A percentile compares a stretch with the other conserved stretches of the same genome.
These are phyloP conservation scores for Pythium brachiatum DNA, from an alignment of 352 stramenopile species.

Conservation along the genomic window DNA sequence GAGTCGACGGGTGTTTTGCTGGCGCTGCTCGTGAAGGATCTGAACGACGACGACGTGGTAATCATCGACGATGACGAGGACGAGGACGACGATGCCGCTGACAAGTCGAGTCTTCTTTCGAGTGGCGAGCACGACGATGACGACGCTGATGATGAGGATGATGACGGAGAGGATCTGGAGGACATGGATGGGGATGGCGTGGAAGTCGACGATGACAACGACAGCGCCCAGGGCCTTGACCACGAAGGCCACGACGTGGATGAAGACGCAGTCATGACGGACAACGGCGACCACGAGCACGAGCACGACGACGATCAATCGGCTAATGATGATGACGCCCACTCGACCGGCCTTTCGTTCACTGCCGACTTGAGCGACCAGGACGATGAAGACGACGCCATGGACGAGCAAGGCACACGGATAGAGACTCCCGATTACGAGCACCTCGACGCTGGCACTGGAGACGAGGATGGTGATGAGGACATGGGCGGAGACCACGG, in stretches of 20 bases:
- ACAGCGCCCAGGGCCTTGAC: slow-evolving; percentile 2
- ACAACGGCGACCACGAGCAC: slow-evolving; percentile 1
- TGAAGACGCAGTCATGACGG: slow-evolving; percentile 23
- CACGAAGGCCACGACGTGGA: slow-evolving; percentile 10
- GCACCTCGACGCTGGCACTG: slow-evolving; percentile 6
- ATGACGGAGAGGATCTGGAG: slow-evolving; percentile 3
- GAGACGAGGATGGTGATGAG: slow-evolving; percentile 32
- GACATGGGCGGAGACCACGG: slow-evolving; percentile 15
- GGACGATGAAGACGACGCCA: slow-evolving; percentile 4
- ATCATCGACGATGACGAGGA: slow-evolving; percentile 59
- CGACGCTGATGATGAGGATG: slow-evolving; percentile 28
- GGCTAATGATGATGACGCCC: slow-evolving; percentile 9
- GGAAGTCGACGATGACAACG: slow-evolving; percentile 36
- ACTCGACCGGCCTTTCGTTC: slow-evolving; percentile 17
- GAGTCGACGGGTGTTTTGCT: slow-evolving; percentile 41
- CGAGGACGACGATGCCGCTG: slow-evolving; percentile 26
- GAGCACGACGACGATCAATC: slow-evolving; percentile 13
- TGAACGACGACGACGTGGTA: slow-evolving; percentile 46
- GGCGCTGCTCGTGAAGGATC: slow-evolving; percentile 47
- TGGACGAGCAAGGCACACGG: slow-evolving; percentile 14
- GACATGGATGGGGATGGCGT: slow-evolving; percentile 33
- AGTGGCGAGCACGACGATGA: slow-evolving; percentile 30
- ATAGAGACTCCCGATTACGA: slow-evolving; percentile 21
- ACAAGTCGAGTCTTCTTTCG: slow-evolving; percentile 15
- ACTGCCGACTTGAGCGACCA: slow-evolving; percentile 15